phyloP scores from a whole-genome alignment of 2,329 filamentous ascomycete genomes.

The Colletotrichum sp. region DNA sequence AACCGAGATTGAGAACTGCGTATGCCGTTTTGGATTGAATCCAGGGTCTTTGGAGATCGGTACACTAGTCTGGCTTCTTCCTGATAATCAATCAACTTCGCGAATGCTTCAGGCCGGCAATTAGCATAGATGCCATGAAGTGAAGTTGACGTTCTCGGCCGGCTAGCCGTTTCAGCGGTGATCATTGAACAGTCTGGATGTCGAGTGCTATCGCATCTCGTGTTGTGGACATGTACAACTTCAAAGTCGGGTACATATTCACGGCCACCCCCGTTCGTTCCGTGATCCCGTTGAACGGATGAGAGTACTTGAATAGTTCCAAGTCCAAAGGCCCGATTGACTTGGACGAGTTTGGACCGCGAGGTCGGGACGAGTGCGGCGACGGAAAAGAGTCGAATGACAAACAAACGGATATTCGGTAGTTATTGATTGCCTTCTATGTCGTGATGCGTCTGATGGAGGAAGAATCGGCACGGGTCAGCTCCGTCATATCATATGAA shows the following conservation, averaged over 20 bases:
- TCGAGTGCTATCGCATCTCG: rapidly evolving
- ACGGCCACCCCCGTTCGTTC: background rate
- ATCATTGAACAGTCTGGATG: rapidly evolving
- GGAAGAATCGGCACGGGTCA: background rate
- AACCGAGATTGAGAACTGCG: background rate
- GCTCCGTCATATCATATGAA: background rate
- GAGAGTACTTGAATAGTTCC: background rate
- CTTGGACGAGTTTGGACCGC: background rate
- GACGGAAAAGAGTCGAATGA: background rate
- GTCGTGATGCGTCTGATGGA: background rate
- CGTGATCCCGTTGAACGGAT: background rate
- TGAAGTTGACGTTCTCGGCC: rapidly evolving
- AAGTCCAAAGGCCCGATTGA: background rate
- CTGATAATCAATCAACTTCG: rapidly evolving
- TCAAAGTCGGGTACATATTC: background rate
- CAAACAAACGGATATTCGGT: rapidly evolving
- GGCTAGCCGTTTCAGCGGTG: rapidly evolving
- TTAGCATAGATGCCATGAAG: background rate
- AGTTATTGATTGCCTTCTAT: background rate
- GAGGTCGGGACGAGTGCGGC: background rate
- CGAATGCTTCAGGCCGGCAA: rapidly evolving
- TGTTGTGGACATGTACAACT: background rate
- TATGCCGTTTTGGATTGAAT: background rate
- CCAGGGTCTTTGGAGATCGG: too few species aligned
- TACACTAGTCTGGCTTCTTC: background rate